A percentile compares a stretch with the other conserved stretches of the same genome.
These are phyloP conservation scores for Beauveria bassiana DNA, from an alignment of 2,329 filamentous ascomycete species.

Conservation along the genomic window DNA sequence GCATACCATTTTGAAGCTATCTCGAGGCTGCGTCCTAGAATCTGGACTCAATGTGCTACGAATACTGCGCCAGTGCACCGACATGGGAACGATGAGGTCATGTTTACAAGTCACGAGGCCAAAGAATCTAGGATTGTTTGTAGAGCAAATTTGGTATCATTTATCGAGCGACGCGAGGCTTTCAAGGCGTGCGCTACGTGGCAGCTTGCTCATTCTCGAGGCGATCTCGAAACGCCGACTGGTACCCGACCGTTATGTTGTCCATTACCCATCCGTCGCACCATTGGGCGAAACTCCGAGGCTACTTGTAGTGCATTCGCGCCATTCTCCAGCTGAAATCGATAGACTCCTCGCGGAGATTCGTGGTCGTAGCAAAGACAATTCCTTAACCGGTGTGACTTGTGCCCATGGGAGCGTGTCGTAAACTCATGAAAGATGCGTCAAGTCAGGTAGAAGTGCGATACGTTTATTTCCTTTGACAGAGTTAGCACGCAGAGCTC, in stretches of 20 bases:
- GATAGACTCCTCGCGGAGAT: constrained; percentile 3
- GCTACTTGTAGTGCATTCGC: constrained; percentile 5
- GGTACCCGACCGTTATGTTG: constrained; percentile 12
- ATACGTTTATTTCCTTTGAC: constrained; percentile 59
- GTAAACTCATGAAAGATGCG: constrained; percentile 35
- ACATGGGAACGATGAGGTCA: background rate
- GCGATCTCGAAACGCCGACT: constrained; percentile 11
- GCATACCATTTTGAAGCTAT: background rate
- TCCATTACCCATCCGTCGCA: constrained; percentile 13
- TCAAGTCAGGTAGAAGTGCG: constrained; percentile 49
- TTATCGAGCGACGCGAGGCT: constrained; percentile 10
- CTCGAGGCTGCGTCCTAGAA: background rate
- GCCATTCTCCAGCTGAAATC: constrained; percentile 2
- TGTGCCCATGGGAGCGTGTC: constrained; percentile 22
- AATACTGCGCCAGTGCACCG: background rate
- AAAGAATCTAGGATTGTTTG: background rate
- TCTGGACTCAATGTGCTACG: too few relatives aligned
- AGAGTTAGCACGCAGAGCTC: constrained; percentile 25
- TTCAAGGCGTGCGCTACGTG: constrained; percentile 8
- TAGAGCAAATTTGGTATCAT: constrained; percentile 12
- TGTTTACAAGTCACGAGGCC: constrained; percentile 7
- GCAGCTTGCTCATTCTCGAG: constrained; percentile 10
- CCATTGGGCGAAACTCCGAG: constrained; percentile 11
- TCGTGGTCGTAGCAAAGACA: constrained; percentile 3
- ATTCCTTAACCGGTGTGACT: constrained; percentile 10